These are phyloP conservation scores for Diaporthe citri DNA, from an alignment of 2,329 filamentous ascomycete species.

Conservation along the genomic window DNA sequence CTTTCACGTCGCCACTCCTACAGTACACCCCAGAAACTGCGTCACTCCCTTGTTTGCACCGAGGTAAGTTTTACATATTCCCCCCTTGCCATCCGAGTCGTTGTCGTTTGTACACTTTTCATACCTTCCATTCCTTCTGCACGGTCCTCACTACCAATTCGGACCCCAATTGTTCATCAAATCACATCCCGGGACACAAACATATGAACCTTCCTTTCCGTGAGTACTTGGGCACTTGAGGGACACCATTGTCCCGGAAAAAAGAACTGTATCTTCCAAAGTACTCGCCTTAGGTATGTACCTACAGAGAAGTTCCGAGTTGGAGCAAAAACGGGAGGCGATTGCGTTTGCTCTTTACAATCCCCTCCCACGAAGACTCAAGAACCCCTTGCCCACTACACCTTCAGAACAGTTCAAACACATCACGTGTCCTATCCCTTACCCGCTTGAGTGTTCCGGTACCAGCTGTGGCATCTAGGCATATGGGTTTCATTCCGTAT, in stretches of 20 bases:
- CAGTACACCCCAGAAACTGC: too few relatives aligned
- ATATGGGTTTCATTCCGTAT: too few relatives aligned
- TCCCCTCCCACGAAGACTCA: background rate
- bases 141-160: background rate
- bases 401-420: background rate
- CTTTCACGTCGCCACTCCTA: too few relatives aligned
- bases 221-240: background rate
- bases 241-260: background rate
- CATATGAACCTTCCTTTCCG: background rate
- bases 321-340: background rate
- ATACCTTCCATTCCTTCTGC: background rate
- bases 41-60: background rate
- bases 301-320: background rate
- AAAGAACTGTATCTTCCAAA: background rate
- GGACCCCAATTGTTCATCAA: background rate
- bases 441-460: background rate
- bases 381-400: background rate
- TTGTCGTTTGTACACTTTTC: background rate
- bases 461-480: background rate
- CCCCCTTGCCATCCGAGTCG: accelerated
- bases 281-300: background rate
- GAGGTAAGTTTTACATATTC: background rate
- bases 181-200: too few relatives aligned
- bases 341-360: background rate
- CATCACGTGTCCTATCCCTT: too few relatives aligned